phyloP scores from a whole-genome alignment of 495 filamentous ascomycete species.

The Xylaria palmicola region DNA sequence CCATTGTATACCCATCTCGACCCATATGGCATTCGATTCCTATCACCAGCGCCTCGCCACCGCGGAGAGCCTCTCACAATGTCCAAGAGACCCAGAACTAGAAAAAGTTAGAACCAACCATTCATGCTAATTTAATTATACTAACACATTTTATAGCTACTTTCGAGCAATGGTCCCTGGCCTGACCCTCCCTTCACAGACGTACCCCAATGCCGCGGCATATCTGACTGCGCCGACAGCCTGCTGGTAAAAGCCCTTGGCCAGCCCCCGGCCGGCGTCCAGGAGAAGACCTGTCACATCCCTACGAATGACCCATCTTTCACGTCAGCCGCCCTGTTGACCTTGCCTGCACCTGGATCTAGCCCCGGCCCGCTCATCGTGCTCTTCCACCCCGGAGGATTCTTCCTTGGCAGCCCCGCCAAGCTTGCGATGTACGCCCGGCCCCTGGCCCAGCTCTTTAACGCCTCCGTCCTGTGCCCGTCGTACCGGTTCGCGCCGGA shows the following conservation, averaged over 20 bases:
- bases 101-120: not conserved
- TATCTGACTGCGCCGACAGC: not conserved
- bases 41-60: not conserved
- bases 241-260: not conserved
- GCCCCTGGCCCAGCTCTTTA: not conserved
- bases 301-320: not conserved
- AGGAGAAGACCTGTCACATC: not conserved
- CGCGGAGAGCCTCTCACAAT: not conserved
- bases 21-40: not conserved
- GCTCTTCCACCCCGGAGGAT: not conserved
- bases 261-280: not conserved
- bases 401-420: not conserved
- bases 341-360: not conserved
- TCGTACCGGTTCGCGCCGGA: conserved; percentile 19
- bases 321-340: not conserved
- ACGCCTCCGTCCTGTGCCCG: not conserved
- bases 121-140: not conserved
- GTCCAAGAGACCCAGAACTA: not conserved
- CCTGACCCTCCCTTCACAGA: not conserved
- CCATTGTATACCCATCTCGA: not conserved
- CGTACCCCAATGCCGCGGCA: not conserved
- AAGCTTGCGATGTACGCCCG: not conserved
- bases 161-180: not conserved
- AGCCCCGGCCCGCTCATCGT: not conserved
- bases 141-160: not conserved